These are phyloP conservation scores for Breynia disticha DNA, from an alignment of 441 rosid species.

Conservation along the genomic window DNA sequence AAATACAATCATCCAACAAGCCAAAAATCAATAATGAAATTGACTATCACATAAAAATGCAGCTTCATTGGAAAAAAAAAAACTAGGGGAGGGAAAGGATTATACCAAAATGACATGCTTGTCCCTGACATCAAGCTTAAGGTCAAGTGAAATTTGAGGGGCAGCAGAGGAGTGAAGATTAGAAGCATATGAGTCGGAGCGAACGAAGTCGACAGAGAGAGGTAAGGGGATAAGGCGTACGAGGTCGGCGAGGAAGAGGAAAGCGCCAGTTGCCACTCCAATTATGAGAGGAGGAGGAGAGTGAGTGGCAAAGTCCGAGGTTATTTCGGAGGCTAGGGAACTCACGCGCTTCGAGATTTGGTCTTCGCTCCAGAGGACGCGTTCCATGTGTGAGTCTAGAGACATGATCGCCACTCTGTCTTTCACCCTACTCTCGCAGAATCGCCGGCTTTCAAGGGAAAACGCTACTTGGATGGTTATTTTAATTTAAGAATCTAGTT, in stretches of 20 bases:
- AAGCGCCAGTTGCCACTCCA: slow-evolving; percentile 82
- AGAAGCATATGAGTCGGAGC: slow-evolving; percentile 69
- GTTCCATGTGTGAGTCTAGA: slow-evolving; percentile 53
- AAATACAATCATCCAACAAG: too few relatives aligned
- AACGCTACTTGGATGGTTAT: too few relatives aligned
- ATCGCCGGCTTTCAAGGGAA: too few relatives aligned
- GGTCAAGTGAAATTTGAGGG: slow-evolving; percentile 56
- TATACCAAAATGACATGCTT: slow-evolving; percentile 68
- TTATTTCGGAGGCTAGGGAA: slow-evolving; percentile 50
- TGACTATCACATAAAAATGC: background rate
- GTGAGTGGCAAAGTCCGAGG: slow-evolving; percentile 31
- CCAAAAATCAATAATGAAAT: too few relatives aligned
- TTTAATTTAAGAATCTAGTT: too few relatives aligned
- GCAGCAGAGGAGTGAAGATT: slow-evolving; percentile 42
- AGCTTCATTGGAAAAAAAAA: too few relatives aligned
- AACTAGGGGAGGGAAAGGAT: too few relatives aligned
- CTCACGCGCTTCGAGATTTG: slow-evolving; percentile 51
- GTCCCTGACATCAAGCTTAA: slow-evolving; percentile 51
- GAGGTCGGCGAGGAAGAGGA: slow-evolving; percentile 76
- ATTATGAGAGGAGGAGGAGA: slow-evolving; percentile 42
- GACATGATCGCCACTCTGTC: too few relatives aligned
- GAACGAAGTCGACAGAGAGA: slow-evolving; percentile 50
- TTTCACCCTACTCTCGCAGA: too few relatives aligned
- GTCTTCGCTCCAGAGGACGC: slow-evolving; percentile 39
- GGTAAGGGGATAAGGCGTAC: slow-evolving; percentile 55